Base-by-base conservation (phyloP, 2,329 filamentous ascomycete species). In the Exophiala sideris region DNA sequence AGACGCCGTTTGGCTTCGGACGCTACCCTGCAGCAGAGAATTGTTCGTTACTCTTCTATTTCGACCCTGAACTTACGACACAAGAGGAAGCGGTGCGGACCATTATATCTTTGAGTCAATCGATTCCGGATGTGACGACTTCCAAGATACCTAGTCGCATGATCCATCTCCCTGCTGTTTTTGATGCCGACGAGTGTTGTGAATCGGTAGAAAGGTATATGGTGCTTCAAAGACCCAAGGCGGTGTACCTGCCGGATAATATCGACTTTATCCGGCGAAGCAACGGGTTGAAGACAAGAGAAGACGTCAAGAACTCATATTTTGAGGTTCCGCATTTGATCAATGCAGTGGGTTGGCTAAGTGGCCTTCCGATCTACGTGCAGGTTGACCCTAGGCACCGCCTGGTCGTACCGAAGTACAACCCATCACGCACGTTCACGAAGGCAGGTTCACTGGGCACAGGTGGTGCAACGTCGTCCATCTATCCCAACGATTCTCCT, bases 231-330 rank as follows among this genome's bases (percentile, higher is more conserved):
- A 76, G 83, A 2, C 74, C 78, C 1, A 76, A 81, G 42, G 83
- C 83, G 0, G 77, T 80, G 0, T 86, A 83, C 62, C 71, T 86
- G 0, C 83, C 83, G 0, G 79, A 81, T 56, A 85, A 85, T 53
- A 72, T 84, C 21, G 72, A 77, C 1, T 86, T 85, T 48, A 65
- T 72, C 5, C 76, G 77, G 1, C 74, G 73, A 53, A 80, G 78
- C 64, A 81, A 81, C 57, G 78, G 76, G 2, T 74, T 81, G 51
- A 66, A 61, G 2, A 69, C 73, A 1, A 64, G 70, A 0, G 67
- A 75, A 39, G 67, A 76, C 1, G 78, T 80, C 41, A 76, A 77
- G 38, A 67, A 41, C 12, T n/a, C 16, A 2, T n/a, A 16, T 5
- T 42, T 12, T 42, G 40, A 21, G 11, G 40, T 16, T 75, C 70